Percentiles rank a stretch among this genome's conserved stretches.
Evolutionary conservation across 2,329 filamentous ascomycete genomes (phyloP).

Genomic region (Thermothelomyces thermophilus): DNA sequence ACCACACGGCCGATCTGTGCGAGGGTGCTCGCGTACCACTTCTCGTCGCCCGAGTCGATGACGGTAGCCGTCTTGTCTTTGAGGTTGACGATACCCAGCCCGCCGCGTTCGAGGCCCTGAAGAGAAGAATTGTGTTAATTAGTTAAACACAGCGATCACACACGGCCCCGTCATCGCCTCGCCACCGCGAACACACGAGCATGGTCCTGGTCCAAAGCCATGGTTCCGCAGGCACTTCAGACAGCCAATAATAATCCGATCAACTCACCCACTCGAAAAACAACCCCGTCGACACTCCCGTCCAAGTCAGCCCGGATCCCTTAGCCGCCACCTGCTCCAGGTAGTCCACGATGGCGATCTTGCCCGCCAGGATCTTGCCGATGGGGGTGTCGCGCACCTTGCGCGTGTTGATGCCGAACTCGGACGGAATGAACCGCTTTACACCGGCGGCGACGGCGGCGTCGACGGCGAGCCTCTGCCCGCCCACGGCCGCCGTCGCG

Average conservation of each 20-base stretch:
- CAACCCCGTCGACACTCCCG: slow-evolving; percentile 48
- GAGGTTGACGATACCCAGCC: slow-evolving; percentile 48
- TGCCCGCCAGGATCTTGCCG: slow-evolving; percentile 26
- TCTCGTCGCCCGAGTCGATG: slow-evolving; percentile 49
- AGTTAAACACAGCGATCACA: too few relatives aligned
- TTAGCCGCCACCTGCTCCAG: slow-evolving; percentile 43
- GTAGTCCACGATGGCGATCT: slow-evolving; percentile 40
- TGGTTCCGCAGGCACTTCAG: too few relatives aligned
- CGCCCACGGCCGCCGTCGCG: slow-evolving; percentile 34
- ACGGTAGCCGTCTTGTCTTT: slow-evolving; percentile 44
- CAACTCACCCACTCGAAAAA: slow-evolving; percentile 55
- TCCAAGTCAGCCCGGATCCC: slow-evolving; percentile 49
- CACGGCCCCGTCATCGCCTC: too few relatives aligned
- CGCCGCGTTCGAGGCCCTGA: slow-evolving; percentile 41
- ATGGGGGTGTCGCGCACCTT: slow-evolving; percentile 23
- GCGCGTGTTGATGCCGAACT: slow-evolving; percentile 40
- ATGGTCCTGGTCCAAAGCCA: too few relatives aligned
- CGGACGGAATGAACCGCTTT: slow-evolving; percentile 51
- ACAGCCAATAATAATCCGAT: slow-evolving; percentile 12
- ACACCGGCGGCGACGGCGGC: slow-evolving; percentile 51
- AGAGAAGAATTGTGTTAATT: too few relatives aligned
- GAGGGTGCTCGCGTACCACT: slow-evolving; percentile 46
- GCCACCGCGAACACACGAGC: too few relatives aligned
- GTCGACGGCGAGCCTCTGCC: slow-evolving; percentile 46
- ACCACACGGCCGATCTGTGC: slow-evolving; percentile 46